Evolutionary conservation across 2,329 filamentous ascomycete genomes (phyloP), one percentile per base, ranked within the genome.

Genomic region (Verticillium nonalfalfae): DNA sequence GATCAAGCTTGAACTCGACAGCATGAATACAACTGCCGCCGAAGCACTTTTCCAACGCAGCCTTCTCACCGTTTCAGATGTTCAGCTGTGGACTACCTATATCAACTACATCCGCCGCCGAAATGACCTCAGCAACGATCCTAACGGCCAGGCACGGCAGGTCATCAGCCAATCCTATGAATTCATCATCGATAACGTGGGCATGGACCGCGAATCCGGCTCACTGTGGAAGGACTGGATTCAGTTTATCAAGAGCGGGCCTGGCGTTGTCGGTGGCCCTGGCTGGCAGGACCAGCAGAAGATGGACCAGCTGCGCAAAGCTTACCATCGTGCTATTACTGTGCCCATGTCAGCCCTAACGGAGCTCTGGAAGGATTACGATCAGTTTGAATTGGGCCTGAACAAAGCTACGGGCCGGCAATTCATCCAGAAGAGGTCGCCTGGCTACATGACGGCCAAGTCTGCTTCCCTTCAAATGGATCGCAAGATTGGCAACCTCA

Each of bases 251-350:
- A 93, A 93, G 72, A 90, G 86, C 45, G 91, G 90, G 0, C 95
- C 95, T 1, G 95, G 95, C 6, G 87, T 87, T 62, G 85, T 95
- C 62, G 94, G 93, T 33, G 95, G 94, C 54, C 88, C 83, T 62
- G 88, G 86, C 62, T 99, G 95, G 96, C 93, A 98, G 75, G 95
- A 98, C 71, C 90, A 94, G 76, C 95, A 98, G 72, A 99, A 99
- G 81, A 96, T 97, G 90, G 95, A 99, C 69, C 82, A 90, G 67
- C 78, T 99, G 59, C 89, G 95, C 63, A 96, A 96, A 73, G 90
- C 91, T 0, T 99, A 97, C 73, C 93, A 97, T 69, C 89, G 89
- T 59, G 94, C 94, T 14, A 91, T 97, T 62, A 88, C 86, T 66
- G 86, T 97, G 45, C 96, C 96, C 4, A 96, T 92, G 65, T 86